Evolutionary conservation across 352 stramenopile genomes (phyloP), one percentile per base, ranked within the genome.

Genomic region (Phytophthora colocasiae): DNA sequence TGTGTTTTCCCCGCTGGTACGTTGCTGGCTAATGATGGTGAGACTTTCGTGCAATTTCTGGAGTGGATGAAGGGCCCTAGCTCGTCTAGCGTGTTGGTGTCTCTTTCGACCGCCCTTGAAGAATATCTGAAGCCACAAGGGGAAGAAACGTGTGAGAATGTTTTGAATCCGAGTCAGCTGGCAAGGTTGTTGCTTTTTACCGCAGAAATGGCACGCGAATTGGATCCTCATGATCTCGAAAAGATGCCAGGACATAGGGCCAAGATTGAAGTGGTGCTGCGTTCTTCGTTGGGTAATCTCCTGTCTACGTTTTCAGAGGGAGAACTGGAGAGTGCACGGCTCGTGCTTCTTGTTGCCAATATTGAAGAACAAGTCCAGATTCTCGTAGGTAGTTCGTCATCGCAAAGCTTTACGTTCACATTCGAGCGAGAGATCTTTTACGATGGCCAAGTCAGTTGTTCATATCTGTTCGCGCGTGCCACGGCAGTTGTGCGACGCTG

Each of bases 121-220:
- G 15, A 22, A 6, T 81, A 76, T 29, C 26, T 73, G 0, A 40
- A 34, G 11, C 14, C 36, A 12, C 45, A 57, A 43, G 53, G 27
- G 9, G 40, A 58, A 57, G 41, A 45, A 31, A 65, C 15, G 10
- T 6, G 44, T 12, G 45, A 63, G 2, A 15, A 44, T 45, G 27
- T 39, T 7, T 56, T 87, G 12, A 72, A 59, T 19, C 47, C 73
- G 4, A 47, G 14, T 24, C 77, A 88, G 36, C 59, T 90, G 10
- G 72, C 71, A 8, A 81, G 75, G 4, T 29, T 90, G 8, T 27
- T 88, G 24, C 22, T 89, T n/a, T 81, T 89, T 34, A 78, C 61
- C 4, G 75, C 73, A 19, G 71, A 78, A 47, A 10, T 58, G 12
- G 15, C 29, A 8, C 36, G n/a, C 7, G 51, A 63, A 14, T n/a